A percentile compares a stretch with the other conserved stretches of the same genome.
Conservation (phyloP, 768 basidiomycete species). For the Suillus bovinus region DNA sequence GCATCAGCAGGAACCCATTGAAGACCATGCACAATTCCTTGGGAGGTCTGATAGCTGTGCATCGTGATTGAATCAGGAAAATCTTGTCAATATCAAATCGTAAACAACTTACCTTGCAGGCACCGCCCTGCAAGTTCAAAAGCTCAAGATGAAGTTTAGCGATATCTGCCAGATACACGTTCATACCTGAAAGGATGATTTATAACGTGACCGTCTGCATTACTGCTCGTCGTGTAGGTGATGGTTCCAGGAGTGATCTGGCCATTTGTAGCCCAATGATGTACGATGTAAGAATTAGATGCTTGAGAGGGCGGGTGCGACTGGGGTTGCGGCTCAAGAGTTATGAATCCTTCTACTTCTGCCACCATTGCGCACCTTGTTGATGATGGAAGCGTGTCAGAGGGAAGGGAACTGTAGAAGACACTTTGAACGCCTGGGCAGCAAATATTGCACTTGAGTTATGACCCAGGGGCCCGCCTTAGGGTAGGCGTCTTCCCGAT, state of each 20-base stretch:
- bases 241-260: conserved; percentile 66
- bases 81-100: not conserved
- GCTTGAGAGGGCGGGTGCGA: conserved; percentile 24
- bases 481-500: not conserved
- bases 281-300: not conserved
- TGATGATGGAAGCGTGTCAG: conserved; percentile 9
- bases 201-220: conserved; percentile 57
- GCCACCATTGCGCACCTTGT: conserved; percentile 19
- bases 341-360: conserved; percentile 23
- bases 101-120: conserved; percentile 58
- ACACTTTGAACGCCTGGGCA: conserved; percentile 6
- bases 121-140: conserved; percentile 53
- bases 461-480: not conserved
- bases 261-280: conserved; percentile 18
- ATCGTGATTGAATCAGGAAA: conserved; percentile 23
- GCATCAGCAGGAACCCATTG: conserved; percentile 69
- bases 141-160: conserved; percentile 6
- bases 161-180: not conserved
- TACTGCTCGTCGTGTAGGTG: conserved; percentile 70
- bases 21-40: conserved; percentile 64
- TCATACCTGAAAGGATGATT: conserved; percentile 79
- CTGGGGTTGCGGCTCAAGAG: conserved; percentile 27
- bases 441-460: not conserved
- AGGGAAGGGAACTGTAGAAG: conserved; percentile 8
- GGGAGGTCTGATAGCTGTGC: conserved; percentile 68